Evolutionary conservation across 495 filamentous ascomycete genomes (phyloP).

Genomic region (Ascobolus immersus): DNA sequence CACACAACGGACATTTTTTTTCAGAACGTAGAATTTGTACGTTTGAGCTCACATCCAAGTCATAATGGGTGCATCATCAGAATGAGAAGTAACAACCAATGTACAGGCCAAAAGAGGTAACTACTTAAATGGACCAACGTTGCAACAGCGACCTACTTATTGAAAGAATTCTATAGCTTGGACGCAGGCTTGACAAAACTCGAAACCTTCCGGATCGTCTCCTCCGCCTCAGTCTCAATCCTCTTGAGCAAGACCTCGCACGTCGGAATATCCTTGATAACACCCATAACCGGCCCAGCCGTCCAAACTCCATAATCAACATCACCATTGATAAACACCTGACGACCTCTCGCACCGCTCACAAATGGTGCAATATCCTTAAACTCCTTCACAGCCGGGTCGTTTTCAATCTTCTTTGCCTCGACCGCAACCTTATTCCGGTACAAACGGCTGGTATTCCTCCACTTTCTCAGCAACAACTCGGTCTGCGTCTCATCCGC

Average conservation of each 20-base stretch:
- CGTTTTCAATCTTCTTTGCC: slow-evolving; percentile 56
- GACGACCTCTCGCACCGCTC: slow-evolving; percentile 67
- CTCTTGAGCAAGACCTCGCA: slow-evolving; percentile 28
- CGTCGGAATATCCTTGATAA: slow-evolving; percentile 39
- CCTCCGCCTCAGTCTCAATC: slow-evolving; percentile 36
- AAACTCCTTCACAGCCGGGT: slow-evolving; percentile 73
- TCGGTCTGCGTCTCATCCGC: slow-evolving; percentile 78
- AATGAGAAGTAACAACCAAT: no score
- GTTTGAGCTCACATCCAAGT: no score
- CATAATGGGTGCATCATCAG: no score
- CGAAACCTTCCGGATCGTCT: slow-evolving; percentile 19
- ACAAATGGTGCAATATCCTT: slow-evolving; percentile 72
- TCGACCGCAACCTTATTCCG: slow-evolving; percentile 66
- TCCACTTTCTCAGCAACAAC: slow-evolving; percentile 71
- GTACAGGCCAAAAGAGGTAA: no score
- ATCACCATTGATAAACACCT: slow-evolving; percentile 86
- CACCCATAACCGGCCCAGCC: slow-evolving; percentile 38
- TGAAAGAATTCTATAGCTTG: neutral
- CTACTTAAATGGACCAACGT: no score
- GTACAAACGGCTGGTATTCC: slow-evolving; percentile 72
- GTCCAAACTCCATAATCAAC: slow-evolving; percentile 32
- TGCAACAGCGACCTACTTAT: no score
- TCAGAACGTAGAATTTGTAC: no score
- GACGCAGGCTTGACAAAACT: slow-evolving; percentile 5
- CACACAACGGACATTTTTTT: no score